phyloP scores from a whole-genome alignment of 176 grass and related monocot species.

The Avena eriantha region DNA sequence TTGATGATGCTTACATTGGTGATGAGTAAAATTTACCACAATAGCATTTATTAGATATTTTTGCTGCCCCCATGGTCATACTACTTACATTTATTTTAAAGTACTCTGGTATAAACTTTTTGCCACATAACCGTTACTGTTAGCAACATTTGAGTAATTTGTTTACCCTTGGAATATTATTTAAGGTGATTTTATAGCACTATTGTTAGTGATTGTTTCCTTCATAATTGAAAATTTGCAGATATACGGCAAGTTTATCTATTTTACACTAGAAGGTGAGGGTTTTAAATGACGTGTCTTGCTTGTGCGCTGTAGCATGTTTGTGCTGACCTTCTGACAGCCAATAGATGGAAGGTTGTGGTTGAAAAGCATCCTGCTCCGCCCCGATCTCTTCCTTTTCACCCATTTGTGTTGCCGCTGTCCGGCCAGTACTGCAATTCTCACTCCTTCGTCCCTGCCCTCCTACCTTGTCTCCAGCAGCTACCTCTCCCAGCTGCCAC shows the following conservation, averaged over 20 bases:
- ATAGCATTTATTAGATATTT: conserved; percentile 15
- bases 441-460: background rate
- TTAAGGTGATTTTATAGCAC: background rate
- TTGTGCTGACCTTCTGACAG: background rate
- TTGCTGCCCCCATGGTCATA: background rate
- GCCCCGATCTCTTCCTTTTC: background rate
- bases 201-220: background rate
- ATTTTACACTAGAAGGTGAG: conserved; percentile 16
- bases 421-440: background rate
- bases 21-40: background rate
- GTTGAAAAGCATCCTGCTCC: background rate
- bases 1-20: conserved; percentile 7
- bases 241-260: background rate
- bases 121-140: background rate
- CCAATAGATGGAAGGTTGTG: conserved; percentile 3
- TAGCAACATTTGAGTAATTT: background rate
- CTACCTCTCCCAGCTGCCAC: background rate
- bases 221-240: conserved; percentile 7
- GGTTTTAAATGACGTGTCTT: background rate
- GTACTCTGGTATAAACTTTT: background rate
- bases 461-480: background rate
- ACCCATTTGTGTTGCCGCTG: background rate
- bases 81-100: background rate
- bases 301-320: background rate
- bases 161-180: background rate